phyloP scores from a whole-genome alignment of 2,329 filamentous ascomycete species.

The Torrubiellomyces zombiae region DNA sequence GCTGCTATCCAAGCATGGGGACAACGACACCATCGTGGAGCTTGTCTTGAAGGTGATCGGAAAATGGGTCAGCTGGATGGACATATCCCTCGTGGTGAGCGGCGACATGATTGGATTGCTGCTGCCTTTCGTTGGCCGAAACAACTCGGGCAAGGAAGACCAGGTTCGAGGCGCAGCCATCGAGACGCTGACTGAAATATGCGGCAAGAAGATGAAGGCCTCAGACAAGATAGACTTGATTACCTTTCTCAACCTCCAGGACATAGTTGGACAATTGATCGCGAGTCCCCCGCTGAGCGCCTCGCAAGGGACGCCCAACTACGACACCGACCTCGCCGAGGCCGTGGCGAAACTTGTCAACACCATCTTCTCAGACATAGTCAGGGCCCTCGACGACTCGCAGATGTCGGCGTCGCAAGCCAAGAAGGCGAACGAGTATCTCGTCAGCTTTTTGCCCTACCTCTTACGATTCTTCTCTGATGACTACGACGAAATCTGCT shows the following conservation, averaged over 20 bases:
- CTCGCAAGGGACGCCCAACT: constrained; percentile 63
- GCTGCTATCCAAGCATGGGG: constrained; percentile 62
- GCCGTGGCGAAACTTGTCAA: constrained; percentile 93
- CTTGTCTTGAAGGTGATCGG: constrained; percentile 83
- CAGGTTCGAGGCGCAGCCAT: constrained; percentile 81
- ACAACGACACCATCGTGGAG: constrained; percentile 60
- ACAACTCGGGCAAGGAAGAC: constrained; percentile 48
- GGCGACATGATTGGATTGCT: constrained; percentile 71
- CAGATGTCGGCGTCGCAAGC: constrained; percentile 45
- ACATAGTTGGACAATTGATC: constrained; percentile 74
- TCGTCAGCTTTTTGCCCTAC: constrained; percentile 72
- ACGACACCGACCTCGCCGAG: constrained; percentile 91
- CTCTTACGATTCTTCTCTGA: constrained; percentile 91
- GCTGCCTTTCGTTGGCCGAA: constrained; percentile 72
- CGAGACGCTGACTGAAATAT: constrained; percentile 88
- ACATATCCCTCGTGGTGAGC: constrained; percentile 86
- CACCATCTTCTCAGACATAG: constrained; percentile 70
- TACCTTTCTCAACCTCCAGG: constrained; percentile 69
- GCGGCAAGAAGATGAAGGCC: constrained; percentile 94
- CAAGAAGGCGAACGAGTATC: constrained; percentile 61
- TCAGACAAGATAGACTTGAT: constrained; percentile 91
- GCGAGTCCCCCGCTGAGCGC: constrained; percentile 67
- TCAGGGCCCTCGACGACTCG: constrained; percentile 62
- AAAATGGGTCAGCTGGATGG: constrained; percentile 98
- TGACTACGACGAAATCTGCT: constrained; percentile 96